Percentiles rank a stretch among this genome's conserved stretches.
Conservation (phyloP, 768 basidiomycete species). For the Trametes villosa region DNA sequence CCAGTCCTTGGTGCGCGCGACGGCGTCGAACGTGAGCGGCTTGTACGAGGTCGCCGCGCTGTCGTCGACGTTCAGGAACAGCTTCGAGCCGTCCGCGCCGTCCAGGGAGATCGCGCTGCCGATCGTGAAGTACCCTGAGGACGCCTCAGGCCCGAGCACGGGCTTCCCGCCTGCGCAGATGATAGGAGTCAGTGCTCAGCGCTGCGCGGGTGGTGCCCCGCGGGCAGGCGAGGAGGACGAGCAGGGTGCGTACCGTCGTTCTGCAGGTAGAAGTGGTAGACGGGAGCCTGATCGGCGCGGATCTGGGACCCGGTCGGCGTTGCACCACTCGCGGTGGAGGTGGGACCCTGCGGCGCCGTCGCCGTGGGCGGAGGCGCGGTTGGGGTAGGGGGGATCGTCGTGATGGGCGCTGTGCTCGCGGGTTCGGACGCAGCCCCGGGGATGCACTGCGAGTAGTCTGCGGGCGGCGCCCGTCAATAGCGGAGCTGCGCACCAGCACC, state of each 20-base stretch:
- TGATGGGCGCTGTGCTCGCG: constrained; percentile 19
- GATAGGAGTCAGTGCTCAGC: constrained; percentile 8
- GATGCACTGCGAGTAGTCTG: constrained; percentile 60
- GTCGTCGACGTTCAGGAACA: constrained; percentile 54
- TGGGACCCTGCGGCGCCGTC: constrained; percentile 38
- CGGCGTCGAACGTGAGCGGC: constrained; percentile 48
- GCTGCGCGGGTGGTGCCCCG: background rate
- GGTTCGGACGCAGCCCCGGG: constrained; percentile 38
- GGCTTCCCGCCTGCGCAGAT: constrained; percentile 46
- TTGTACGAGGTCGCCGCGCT: constrained; percentile 52
- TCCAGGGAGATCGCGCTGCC: constrained; percentile 50
- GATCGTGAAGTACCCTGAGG: constrained; percentile 56
- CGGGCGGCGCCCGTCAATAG: constrained; percentile 4
- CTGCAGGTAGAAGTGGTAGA: constrained; percentile 62
- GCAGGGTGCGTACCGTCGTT: constrained; percentile 41
- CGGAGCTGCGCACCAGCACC: constrained; percentile 8
- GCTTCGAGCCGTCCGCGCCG: constrained; percentile 43
- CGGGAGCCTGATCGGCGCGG: constrained; percentile 54
- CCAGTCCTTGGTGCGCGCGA: constrained; percentile 58
- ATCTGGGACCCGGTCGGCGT: constrained; percentile 50
- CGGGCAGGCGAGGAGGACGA: background rate
- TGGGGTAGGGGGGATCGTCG: constrained; percentile 31
- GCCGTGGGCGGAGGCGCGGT: constrained; percentile 37
- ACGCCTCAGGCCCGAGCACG: constrained; percentile 55
- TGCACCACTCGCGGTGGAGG: constrained; percentile 30